Evolutionary conservation across 2,329 filamentous ascomycete species (phyloP), one percentile per base, ranked within the genome.

Genomic region (Tolypocladium capitatum): DNA sequence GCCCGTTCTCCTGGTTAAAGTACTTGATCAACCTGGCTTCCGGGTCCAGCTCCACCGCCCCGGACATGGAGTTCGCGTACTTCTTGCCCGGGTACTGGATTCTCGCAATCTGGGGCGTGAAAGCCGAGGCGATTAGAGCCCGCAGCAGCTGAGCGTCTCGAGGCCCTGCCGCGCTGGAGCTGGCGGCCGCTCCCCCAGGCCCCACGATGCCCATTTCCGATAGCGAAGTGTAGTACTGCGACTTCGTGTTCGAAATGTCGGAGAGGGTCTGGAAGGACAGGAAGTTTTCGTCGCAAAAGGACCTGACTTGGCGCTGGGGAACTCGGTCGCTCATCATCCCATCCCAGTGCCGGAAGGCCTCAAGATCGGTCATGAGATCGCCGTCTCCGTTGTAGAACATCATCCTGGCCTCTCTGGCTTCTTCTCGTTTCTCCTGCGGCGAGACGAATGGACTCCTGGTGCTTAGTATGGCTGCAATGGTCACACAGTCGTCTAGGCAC

Each of bases 1-100:
- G 77, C 0, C 84, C 86, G 55, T 84, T 86, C 56, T 89, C 85
- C 59, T 86, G 83, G 55, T 85, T 87, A 66, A 88, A 97, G 68
- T 90, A 98, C 62, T 89, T 92, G 67, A 98, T 96, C 3, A 84
- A 86, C 46, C 82, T 77, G 5, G 91, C 91, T 65, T 97, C 91
- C 0, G 91, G 91, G 60, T 98, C 92, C 7, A 96, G 74, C 62
- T 92, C 91, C 1, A 97, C 86, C 0, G 92, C 87, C 8, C 92
- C 92, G 1, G 87, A 86, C 53, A 94, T 79, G 2, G 86, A 88
- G 33, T 83, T 81, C 13, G 86, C 86, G 64, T 94, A 98, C 65
- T 96, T 97, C 71, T 94, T 94, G 67, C 95, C 88, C 0, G 92
- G 92, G 56, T 96, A 87, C 54, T 89, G 84, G 60, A 98, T 95